A percentile compares a stretch with the other conserved stretches of the same genome.
These are phyloP conservation scores for Cetradonia linearis DNA, from an alignment of 495 filamentous ascomycete species.

Conservation along the genomic window DNA sequence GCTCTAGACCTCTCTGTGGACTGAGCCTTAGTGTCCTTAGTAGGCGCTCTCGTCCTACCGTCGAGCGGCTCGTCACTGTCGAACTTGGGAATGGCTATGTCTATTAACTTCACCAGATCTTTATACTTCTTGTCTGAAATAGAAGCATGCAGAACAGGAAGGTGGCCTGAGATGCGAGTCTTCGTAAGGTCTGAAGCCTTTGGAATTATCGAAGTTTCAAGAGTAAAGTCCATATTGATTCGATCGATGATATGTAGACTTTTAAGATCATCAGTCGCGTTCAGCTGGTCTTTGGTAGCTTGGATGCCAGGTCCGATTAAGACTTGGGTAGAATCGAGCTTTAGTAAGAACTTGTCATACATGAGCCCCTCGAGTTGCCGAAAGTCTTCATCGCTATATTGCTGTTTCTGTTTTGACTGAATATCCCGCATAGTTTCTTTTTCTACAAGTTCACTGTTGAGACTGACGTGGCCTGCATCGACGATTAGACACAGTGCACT, in stretches of 20 bases:
- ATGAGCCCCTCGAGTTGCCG: constrained; percentile 77
- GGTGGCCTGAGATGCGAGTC: constrained; percentile 78
- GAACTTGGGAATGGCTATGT: constrained; percentile 86
- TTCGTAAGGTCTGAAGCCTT: constrained; percentile 91
- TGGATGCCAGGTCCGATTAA: constrained; percentile 92
- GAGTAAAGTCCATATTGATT: constrained; percentile 90
- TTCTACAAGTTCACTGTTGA: constrained; percentile 88
- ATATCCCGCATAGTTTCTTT: constrained; percentile 77
- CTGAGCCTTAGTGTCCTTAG: constrained; percentile 24
- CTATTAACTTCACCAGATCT: constrained; percentile 87
- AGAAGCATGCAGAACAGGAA: constrained; percentile 83
- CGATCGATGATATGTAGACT: constrained; percentile 87
- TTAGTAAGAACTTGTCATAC: constrained; percentile 91
- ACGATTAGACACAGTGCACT: constrained; percentile 80
- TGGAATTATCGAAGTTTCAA: constrained; percentile 87
- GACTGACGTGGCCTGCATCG: constrained; percentile 89
- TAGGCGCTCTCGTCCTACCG: constrained; percentile 19
- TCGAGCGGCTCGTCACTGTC: constrained; percentile 40
- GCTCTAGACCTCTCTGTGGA: constrained; percentile 25
- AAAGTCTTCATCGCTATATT: constrained; percentile 82
- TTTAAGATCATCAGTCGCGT: constrained; percentile 53
- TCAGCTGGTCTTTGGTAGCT: constrained; percentile 76
- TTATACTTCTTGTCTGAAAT: constrained; percentile 95
- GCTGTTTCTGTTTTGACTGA: constrained; percentile 78
- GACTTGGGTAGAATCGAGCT: constrained; percentile 85